A percentile compares a stretch with the other conserved stretches of the same genome.
These are phyloP conservation scores for Polytolypa hystricis DNA, from an alignment of 2,329 filamentous ascomycete genomes.

Conservation along the genomic window DNA sequence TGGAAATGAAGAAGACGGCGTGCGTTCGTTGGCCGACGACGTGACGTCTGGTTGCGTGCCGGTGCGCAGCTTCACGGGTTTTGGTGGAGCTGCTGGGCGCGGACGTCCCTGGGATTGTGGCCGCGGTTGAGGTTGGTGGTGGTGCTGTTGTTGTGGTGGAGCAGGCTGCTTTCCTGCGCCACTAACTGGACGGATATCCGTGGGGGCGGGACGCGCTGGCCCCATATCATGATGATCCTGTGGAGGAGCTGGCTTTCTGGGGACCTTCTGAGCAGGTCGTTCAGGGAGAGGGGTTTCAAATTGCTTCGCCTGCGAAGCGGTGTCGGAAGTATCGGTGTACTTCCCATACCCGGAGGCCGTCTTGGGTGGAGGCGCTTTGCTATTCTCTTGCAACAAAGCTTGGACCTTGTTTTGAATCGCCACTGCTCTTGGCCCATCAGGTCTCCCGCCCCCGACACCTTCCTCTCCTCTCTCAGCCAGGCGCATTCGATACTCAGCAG, in stretches of 20 bases:
- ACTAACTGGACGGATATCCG: slow-evolving; percentile 4
- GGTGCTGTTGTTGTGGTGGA: slow-evolving; percentile 1
- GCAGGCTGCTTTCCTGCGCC: neutral
- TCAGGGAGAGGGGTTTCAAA: slow-evolving; percentile 14
- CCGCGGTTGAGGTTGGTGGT: slow-evolving; percentile 1
- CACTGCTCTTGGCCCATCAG: slow-evolving; percentile 54
- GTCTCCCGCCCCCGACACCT: slow-evolving; percentile 28
- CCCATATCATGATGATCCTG: slow-evolving; percentile 4
- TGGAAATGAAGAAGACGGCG: neutral
- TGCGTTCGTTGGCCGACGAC: slow-evolving; percentile 14
- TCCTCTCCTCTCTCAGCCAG: slow-evolving; percentile 52
- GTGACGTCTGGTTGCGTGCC: slow-evolving; percentile 22
- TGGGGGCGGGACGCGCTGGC: slow-evolving; percentile 5
- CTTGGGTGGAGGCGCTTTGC: slow-evolving; percentile 46
- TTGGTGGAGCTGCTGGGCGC: slow-evolving; percentile 48
- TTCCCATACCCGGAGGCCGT: slow-evolving; percentile 86
- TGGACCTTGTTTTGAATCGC: slow-evolving; percentile 89
- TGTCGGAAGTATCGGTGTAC: slow-evolving; percentile 51
- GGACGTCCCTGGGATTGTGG: slow-evolving; percentile 14
- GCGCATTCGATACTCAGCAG: slow-evolving; percentile 73
- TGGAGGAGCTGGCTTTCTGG: slow-evolving; percentile 7
- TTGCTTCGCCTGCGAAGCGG: slow-evolving; percentile 30
- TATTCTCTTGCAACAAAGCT: slow-evolving; percentile 69
- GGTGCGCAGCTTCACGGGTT: slow-evolving; percentile 48
- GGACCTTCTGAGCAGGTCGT: slow-evolving; percentile 7